Evolutionary conservation across 2,329 filamentous ascomycete genomes (phyloP), one percentile per base, ranked within the genome.

Genomic region (Aspergillus glaucus): DNA sequence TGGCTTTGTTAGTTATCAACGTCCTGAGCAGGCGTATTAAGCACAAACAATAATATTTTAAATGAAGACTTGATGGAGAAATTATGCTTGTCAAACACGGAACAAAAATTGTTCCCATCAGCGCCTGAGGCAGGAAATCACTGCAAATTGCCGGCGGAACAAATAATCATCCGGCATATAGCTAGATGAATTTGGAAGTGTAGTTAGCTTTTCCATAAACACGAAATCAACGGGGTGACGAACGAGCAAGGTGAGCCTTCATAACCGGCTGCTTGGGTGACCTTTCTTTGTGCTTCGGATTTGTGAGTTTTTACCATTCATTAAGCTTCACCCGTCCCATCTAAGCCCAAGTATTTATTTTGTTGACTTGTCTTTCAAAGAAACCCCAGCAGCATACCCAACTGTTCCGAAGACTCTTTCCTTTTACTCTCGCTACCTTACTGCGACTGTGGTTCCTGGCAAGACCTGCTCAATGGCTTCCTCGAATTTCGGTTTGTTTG

Each of bases 401-500:
- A 30, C 26, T 10, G 26, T 12, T 10, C 26, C 22, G 22, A 22
- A 22, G 22, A 6, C 22, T 22, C 6, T 22, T 22, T 22, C 26
- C 7, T 12, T 28, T 28, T 28, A 28, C 26, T 12, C 12, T 28
- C 10, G 9, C 10, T 30, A 12, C 10, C 26, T 1, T 30, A 30
- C 26, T 30, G 26, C 10, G 9, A 30, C 26, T 30, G 26, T 4
- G 10, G 10, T 12, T 19, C 4, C 19, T 17, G 37, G 19, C 7
- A 19, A 15, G 37, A 10, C 36, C 28, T 40, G 36, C 36, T 30
- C 43, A 43, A 59, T 58, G 55, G 41, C 54, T 40, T 57, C 55
- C 41, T 55, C 55, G 30, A 60, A 53, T 22, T 50, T 59, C 15
- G 47, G 57, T 42, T 48, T 64, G 44, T 66, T 66, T 50, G 62